These are phyloP conservation scores for Apiospora marii DNA, from an alignment of 2,329 filamentous ascomycete genomes.

Conservation along the genomic window DNA sequence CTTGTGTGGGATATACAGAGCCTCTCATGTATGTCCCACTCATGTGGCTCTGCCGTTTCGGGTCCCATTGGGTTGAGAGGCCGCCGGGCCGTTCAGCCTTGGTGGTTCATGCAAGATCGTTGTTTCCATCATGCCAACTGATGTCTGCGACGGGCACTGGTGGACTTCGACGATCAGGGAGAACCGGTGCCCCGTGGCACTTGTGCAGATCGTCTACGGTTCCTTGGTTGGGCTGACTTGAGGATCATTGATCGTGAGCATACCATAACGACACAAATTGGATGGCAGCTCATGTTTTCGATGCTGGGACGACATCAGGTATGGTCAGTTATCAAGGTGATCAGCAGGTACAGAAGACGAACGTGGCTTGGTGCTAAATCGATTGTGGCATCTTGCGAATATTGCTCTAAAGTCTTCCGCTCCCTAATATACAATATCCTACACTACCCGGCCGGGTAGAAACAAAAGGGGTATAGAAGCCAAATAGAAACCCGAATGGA, in stretches of 20 bases:
- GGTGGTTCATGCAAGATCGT: not conserved
- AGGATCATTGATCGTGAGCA: not conserved
- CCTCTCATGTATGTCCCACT: not conserved
- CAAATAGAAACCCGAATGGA: not conserved
- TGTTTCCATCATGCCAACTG: not conserved
- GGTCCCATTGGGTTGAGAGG: not conserved
- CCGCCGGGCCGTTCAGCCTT: not conserved
- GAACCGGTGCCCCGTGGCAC: not conserved
- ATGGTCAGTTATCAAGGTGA: not conserved
- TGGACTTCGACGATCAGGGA: not conserved
- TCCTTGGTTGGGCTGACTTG: not conserved
- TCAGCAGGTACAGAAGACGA: not conserved
- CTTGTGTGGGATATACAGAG: not conserved
- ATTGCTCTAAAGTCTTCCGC: not conserved
- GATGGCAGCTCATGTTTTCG: not conserved
- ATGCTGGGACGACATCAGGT: not conserved
- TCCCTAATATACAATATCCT: not conserved
- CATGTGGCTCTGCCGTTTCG: not conserved
- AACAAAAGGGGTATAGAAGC: conserved; percentile 3
- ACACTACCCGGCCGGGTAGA: not conserved
- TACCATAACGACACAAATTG: not conserved
- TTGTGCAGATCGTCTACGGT: not conserved
- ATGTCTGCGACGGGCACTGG: not conserved
- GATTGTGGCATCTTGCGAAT: not conserved
- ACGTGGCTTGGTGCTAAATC: not conserved